phyloP scores from a whole-genome alignment of 2,329 filamentous ascomycete genomes.

The Plenodomus biglobosus region DNA sequence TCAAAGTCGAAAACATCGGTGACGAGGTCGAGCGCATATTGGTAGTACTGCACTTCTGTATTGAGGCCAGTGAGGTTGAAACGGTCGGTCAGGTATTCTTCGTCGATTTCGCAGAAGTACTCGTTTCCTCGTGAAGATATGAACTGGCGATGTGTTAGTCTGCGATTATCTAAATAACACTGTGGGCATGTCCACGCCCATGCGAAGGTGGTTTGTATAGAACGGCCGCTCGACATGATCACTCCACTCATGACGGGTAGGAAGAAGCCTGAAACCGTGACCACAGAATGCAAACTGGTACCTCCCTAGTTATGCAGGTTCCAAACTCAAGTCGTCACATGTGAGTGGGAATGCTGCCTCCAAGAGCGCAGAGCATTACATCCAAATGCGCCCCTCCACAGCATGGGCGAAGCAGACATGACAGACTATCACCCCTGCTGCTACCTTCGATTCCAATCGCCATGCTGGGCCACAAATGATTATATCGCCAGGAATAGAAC shows the following conservation, averaged over 20 bases:
- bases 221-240: neutral
- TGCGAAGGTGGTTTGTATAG: neutral
- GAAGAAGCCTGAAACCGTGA: constrained; percentile 4
- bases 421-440: neutral
- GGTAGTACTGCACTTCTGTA: constrained; percentile 97
- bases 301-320: neutral
- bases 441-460: no score
- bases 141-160: constrained; percentile 62
- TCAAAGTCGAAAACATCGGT: constrained; percentile 99
- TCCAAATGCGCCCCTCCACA: constrained; percentile 1
- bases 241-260: neutral
- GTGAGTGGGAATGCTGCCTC: constrained; percentile 8
- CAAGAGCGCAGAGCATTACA: constrained; percentile 7
- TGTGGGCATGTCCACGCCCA: constrained; percentile 3
- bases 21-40: constrained; percentile 95
- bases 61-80: constrained; percentile 98
- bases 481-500: neutral
- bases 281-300: neutral
- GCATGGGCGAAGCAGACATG: neutral
- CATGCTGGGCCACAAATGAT: constrained; percentile 4
- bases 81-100: constrained; percentile 95
- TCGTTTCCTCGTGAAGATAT: constrained; percentile 97
- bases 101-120: constrained; percentile 99
- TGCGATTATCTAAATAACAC: neutral
- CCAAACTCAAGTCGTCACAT: constrained; percentile 4